Evolutionary conservation across 2,329 filamentous ascomycete species (phyloP).

Genomic region (Cladophialophora immunda): DNA sequence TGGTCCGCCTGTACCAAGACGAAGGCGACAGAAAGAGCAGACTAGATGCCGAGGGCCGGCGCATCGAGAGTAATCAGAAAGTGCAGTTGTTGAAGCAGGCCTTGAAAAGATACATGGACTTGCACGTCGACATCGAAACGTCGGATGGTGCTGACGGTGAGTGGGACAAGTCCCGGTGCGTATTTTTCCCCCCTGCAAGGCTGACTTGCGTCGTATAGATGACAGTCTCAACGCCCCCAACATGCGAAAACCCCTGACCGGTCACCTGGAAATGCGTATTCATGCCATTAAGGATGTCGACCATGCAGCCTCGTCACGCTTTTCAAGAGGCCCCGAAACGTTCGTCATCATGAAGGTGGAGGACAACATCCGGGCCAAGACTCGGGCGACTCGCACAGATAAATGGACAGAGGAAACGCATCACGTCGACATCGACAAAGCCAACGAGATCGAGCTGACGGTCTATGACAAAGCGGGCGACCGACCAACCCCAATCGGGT

Average conservation of each 20-base stretch:
- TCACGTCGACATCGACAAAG: slow-evolving; percentile 94
- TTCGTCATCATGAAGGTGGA: slow-evolving; percentile 97
- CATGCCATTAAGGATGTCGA: slow-evolving; percentile 93
- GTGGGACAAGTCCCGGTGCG: slow-evolving; percentile 42
- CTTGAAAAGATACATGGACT: slow-evolving; percentile 93
- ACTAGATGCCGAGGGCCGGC: slow-evolving; percentile 86
- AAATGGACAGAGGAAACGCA: slow-evolving; percentile 92
- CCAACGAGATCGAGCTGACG: slow-evolving; percentile 96
- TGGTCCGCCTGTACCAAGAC: slow-evolving; percentile 97
- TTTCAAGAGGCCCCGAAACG: slow-evolving; percentile 90
- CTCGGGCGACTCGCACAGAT: slow-evolving; percentile 83
- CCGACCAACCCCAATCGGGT: slow-evolving; percentile 88
- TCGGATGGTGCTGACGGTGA: slow-evolving; percentile 81
- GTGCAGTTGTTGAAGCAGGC: slow-evolving; percentile 95
- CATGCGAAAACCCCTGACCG: slow-evolving; percentile 92
- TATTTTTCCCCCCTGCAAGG: neutral
- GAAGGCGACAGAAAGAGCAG: slow-evolving; percentile 97
- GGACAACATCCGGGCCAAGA: slow-evolving; percentile 88
- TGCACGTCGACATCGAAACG: slow-evolving; percentile 90
- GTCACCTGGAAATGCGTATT: slow-evolving; percentile 85
- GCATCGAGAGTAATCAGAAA: slow-evolving; percentile 96
- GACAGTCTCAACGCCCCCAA: slow-evolving; percentile 97
- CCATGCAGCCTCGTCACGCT: slow-evolving; percentile 82
- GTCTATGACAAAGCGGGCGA: slow-evolving; percentile 96
- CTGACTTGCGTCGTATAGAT: slow-evolving; percentile 63